A percentile compares a stretch with the other conserved stretches of the same genome.
These are phyloP conservation scores for Trichomonas vaginalis DNA, from an alignment of 208 protist genomes.

Conservation along the genomic window DNA sequence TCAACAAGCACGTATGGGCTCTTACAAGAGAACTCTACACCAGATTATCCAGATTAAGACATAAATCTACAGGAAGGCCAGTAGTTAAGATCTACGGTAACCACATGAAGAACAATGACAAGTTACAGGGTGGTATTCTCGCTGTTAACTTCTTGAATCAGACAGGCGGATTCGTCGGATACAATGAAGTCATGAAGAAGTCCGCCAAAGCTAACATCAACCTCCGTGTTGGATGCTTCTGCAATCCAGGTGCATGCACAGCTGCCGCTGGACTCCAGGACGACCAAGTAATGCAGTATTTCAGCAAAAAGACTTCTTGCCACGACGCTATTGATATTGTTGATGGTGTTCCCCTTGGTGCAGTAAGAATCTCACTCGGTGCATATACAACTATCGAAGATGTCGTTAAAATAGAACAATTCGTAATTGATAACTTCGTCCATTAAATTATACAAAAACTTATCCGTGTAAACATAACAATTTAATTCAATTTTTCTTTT, in stretches of 20 bases:
- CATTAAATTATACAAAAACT: too few relatives aligned
- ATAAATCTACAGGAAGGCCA: constrained; percentile 16
- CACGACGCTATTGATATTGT: constrained; percentile 21
- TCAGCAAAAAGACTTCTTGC: not conserved
- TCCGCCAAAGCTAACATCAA: constrained; percentile 1
- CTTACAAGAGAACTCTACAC: not conserved
- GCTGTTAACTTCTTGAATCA: not conserved
- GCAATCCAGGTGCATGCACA: constrained; percentile 20
- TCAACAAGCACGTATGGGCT: not conserved
- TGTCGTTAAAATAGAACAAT: not conserved
- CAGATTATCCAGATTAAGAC: not conserved
- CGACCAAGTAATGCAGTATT: constrained; percentile 17
- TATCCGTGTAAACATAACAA: too few relatives aligned
- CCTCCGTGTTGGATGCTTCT: constrained; percentile 23
- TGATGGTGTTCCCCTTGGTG: constrained; percentile 18
- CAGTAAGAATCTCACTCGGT: constrained; percentile 20
- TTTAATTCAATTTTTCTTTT: too few relatives aligned
- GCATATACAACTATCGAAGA: constrained; percentile 12
- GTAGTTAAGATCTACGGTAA: constrained; percentile 20
- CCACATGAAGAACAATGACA: not conserved
- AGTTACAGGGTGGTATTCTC: not conserved
- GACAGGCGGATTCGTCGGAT: not conserved
- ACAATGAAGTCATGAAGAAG: constrained; percentile 7
- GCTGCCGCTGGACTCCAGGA: not conserved
- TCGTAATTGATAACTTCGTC: not conserved